These are phyloP conservation scores for Capsicum rhomboideum DNA, from an alignment of 257 asterid species.

Conservation along the genomic window DNA sequence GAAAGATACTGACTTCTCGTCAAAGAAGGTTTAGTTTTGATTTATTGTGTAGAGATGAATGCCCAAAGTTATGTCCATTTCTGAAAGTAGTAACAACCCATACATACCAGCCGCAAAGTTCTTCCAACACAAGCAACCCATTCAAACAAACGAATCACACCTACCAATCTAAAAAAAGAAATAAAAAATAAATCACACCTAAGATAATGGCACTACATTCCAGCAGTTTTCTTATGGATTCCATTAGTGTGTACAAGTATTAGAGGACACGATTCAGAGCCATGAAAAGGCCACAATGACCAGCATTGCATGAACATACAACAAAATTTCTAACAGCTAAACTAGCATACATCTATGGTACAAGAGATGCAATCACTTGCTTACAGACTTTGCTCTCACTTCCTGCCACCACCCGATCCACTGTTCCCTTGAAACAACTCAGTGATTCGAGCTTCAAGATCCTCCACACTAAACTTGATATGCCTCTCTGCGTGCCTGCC, in stretches of 20 bases:
- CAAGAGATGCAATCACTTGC: constrained; percentile 12
- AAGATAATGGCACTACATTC: background rate
- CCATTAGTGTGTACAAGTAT: background rate
- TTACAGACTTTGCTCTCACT: constrained; percentile 28
- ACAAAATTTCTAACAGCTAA: constrained; percentile 14
- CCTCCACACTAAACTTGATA: constrained; percentile 61
- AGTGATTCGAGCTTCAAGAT: constrained; percentile 57
- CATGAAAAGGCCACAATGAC: background rate
- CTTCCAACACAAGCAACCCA: background rate
- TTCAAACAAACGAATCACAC: background rate
- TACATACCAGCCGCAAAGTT: background rate
- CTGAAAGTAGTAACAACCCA: background rate
- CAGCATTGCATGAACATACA: background rate
- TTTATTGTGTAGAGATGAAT: background rate
- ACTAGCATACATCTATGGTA: constrained; percentile 21
- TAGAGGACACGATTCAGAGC: background rate
- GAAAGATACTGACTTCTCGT: background rate
- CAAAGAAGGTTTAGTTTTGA: background rate
- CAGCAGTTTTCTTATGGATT: background rate
- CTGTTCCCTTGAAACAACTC: constrained; percentile 53
- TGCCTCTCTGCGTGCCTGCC: constrained; percentile 69
- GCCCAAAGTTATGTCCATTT: background rate
- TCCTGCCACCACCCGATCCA: constrained; percentile 36
- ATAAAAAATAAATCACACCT: background rate
- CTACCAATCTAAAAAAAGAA: background rate